Percentiles rank a stretch among this genome's conserved stretches.
These are phyloP conservation scores for Moniliophthora roreri DNA, from an alignment of 1,284 basidiomycete genomes.

Conservation along the genomic window DNA sequence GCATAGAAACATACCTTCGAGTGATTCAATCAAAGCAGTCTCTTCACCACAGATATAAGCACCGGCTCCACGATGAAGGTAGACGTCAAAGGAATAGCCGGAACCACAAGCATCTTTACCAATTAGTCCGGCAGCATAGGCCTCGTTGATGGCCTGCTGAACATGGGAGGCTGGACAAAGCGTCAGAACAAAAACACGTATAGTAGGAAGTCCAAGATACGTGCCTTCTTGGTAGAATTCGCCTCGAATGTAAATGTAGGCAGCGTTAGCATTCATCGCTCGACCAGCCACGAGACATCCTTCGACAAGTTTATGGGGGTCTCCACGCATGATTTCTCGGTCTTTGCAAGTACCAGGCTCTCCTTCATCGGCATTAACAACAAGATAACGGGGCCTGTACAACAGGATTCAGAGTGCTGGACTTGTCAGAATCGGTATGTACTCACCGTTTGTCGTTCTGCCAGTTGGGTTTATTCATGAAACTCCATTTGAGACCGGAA, in stretches of 20 bases:
- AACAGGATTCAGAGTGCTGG: neutral
- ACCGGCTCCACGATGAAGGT: constrained; percentile 95
- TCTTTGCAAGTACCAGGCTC: constrained; percentile 99
- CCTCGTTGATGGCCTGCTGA: constrained; percentile 94
- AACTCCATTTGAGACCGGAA: constrained; percentile 96
- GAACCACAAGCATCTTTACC: constrained; percentile 93
- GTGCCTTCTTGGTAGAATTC: constrained; percentile 89
- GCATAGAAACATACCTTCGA: constrained; percentile 62
- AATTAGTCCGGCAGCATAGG: constrained; percentile 89
- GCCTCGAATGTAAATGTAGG: constrained; percentile 99
- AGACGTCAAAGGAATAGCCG: constrained; percentile 95
- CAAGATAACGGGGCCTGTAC: constrained; percentile 86
- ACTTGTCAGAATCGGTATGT: neutral
- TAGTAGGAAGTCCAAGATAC: no score
- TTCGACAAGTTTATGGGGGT: constrained; percentile 98
- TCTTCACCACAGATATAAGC: constrained; percentile 99
- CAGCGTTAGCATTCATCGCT: constrained; percentile 95
- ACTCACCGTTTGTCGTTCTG: constrained; percentile 86
- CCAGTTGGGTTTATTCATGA: constrained; percentile 99
- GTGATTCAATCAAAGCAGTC: constrained; percentile 94
- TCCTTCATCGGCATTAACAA: constrained; percentile 98
- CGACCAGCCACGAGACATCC: constrained; percentile 98
- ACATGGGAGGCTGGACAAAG: constrained; percentile 70
- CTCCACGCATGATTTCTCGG: constrained; percentile 95
- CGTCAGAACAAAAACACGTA: no score